Evolutionary conservation across 345 rosid genomes (phyloP).

Genomic region (Isatis tinctoria): DNA sequence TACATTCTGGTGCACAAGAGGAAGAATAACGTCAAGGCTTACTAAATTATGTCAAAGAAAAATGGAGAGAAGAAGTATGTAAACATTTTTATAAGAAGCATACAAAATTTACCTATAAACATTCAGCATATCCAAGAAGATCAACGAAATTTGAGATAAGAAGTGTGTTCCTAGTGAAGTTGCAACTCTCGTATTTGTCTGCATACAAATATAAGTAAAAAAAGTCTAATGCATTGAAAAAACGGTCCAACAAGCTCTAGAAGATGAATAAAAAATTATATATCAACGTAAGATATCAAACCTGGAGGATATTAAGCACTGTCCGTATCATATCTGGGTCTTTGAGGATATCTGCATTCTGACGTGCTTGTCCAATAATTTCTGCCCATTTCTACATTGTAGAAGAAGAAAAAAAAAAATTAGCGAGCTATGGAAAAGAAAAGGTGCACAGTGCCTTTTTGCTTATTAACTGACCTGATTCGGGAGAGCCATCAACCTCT

Average conservation of each 20-base stretch:
- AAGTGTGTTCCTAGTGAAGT: conserved; percentile 82
- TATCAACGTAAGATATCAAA: conserved; percentile 13
- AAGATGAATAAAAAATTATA: neutral
- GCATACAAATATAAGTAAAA: conserved; percentile 20
- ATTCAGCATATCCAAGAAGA: conserved; percentile 96
- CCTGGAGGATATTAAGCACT: conserved; percentile 95
- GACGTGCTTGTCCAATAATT: conserved; percentile 90
- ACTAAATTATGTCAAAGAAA: neutral
- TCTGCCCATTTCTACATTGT: conserved; percentile 87
- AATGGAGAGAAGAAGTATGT: neutral
- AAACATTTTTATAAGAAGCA: neutral
- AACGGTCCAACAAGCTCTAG: neutral
- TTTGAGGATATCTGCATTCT: conserved; percentile 81
- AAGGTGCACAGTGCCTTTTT: neutral
- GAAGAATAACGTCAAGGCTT: neutral
- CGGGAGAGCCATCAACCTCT: conserved; percentile 92
- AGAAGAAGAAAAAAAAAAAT: neutral
- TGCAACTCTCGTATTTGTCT: conserved; percentile 98
- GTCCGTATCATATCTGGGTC: conserved; percentile 82
- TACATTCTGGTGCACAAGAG: conserved; percentile 74
- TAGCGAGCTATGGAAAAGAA: conserved; percentile 14
- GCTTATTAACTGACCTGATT: conserved; percentile 55
- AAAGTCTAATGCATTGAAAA: neutral
- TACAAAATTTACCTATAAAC: conserved; percentile 66
- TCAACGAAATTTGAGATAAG: conserved; percentile 75